Conservation (phyloP, 1,284 basidiomycete species). For the Trametes hirsuta region DNA sequence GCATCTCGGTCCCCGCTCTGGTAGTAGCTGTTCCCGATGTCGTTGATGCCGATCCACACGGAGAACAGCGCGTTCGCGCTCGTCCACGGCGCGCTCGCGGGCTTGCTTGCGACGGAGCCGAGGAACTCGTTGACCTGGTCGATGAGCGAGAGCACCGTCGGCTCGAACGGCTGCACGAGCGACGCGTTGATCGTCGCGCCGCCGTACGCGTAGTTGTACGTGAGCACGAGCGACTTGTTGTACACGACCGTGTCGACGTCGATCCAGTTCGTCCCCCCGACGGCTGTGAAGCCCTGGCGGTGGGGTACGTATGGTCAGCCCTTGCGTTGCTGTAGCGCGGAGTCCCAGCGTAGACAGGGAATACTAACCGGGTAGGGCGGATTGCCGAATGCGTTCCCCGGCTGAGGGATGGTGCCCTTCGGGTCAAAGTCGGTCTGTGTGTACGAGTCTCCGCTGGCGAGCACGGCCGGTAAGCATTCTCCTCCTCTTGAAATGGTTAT, state of each 20-base stretch:
- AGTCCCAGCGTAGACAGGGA: background rate
- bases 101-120: slow-evolving; percentile 44
- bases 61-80: slow-evolving; percentile 56
- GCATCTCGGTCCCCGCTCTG: slow-evolving; percentile 47
- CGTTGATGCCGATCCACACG: slow-evolving; percentile 66
- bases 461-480: background rate
- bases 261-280: slow-evolving; percentile 62
- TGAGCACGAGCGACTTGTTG: slow-evolving; percentile 56
- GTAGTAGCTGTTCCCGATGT: slow-evolving; percentile 58
- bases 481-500: too few relatives aligned
- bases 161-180: slow-evolving; percentile 52
- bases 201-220: slow-evolving; percentile 65
- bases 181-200: slow-evolving; percentile 60
- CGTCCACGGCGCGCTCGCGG: slow-evolving; percentile 54
- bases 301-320: background rate
- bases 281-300: slow-evolving; percentile 51
- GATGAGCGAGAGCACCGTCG: slow-evolving; percentile 52
- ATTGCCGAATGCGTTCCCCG: slow-evolving; percentile 59
- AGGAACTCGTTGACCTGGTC: slow-evolving; percentile 62
- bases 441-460: slow-evolving; percentile 58
- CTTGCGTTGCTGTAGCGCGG: background rate
- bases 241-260: slow-evolving; percentile 50
- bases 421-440: slow-evolving; percentile 55
- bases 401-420: slow-evolving; percentile 43
- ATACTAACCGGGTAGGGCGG: slow-evolving; percentile 50